Evolutionary conservation across 2,329 filamentous ascomycete species (phyloP).

Genomic region (Trichoderma sp.): DNA sequence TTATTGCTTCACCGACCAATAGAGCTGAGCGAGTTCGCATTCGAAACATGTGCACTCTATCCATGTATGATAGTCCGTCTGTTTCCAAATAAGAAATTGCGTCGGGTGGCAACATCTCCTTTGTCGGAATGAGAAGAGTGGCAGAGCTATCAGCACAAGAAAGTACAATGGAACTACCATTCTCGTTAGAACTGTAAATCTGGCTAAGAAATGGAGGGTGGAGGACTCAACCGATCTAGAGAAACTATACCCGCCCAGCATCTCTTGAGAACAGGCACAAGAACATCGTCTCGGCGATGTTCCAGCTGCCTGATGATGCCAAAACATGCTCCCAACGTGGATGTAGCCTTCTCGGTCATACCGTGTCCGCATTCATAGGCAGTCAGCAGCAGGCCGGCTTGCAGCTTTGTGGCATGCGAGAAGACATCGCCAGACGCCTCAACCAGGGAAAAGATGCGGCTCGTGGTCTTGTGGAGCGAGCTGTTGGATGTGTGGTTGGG

Average conservation of each 20-base stretch:
- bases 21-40: neutral
- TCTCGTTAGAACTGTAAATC: neutral
- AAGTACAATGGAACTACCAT: neutral
- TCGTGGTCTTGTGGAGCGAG: constrained; percentile 3
- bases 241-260: constrained; percentile 16
- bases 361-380: constrained; percentile 21
- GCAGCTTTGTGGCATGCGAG: neutral
- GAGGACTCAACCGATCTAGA: constrained; percentile 13
- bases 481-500: constrained; percentile 6
- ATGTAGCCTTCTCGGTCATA: neutral
- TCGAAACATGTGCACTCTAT: neutral
- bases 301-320: constrained; percentile 6
- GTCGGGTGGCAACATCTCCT: neutral
- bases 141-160: constrained; percentile 1
- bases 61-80: neutral
- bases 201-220: neutral
- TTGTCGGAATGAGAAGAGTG: neutral
- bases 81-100: neutral
- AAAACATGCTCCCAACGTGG: constrained; percentile 11
- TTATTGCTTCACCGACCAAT: neutral
- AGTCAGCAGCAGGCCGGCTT: constrained; percentile 8
- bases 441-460: constrained; percentile 4
- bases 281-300: neutral
- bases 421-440: neutral
- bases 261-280: neutral